Evolutionary conservation across 1,284 basidiomycete genomes (phyloP), one percentile per base, ranked within the genome.

Genomic region (Phellinidium pouzarii): DNA sequence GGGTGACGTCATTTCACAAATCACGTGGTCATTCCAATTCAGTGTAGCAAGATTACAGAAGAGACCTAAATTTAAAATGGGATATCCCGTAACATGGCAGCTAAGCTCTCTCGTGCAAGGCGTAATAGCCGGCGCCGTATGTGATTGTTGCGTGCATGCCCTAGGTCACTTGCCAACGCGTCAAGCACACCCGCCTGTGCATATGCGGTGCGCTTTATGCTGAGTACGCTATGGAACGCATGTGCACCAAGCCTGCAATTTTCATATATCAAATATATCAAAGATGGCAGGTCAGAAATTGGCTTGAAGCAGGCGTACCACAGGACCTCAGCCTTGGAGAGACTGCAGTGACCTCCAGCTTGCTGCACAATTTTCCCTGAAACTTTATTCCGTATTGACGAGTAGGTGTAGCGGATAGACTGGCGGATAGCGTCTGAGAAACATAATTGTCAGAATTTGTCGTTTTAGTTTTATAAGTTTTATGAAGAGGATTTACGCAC

Each of bases 231-330:
- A 58, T 80, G 73, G 63, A 93, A 90, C 1, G 91, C 91, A 56
- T 84, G 80, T 43, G 74, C 75, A 12, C 91, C 90, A n/a, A 94
- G 74, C 83, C 91, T 94, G 61, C 37, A 31, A 23, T 37, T 48
- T n/a, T n/a, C n/a, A n/a, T n/a, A n/a, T n/a, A n/a, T n/a, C n/a
- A n/a, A 14, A 34, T 34, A 20, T 26, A 2, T 29, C 14, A 12
- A 25, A 9, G 23, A 29, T 17, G 26, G n/a, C 22, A 17, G 9
- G 12, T 3, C 23, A 3, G n/a, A 7, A 11, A 2, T 11, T 25
- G 17, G 29, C 26, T n/a, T n/a, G 17, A 23, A 2, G 4, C 36
- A 22, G 40, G 20, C 79, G 66, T 61, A 91, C 90, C 84, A 91
- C 25, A 75, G 62, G 31, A 86, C 79, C 37, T 77, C 71, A 2